Conservation (phyloP, 1,284 basidiomycete species). For the Pseudozyma thailandica region DNA sequence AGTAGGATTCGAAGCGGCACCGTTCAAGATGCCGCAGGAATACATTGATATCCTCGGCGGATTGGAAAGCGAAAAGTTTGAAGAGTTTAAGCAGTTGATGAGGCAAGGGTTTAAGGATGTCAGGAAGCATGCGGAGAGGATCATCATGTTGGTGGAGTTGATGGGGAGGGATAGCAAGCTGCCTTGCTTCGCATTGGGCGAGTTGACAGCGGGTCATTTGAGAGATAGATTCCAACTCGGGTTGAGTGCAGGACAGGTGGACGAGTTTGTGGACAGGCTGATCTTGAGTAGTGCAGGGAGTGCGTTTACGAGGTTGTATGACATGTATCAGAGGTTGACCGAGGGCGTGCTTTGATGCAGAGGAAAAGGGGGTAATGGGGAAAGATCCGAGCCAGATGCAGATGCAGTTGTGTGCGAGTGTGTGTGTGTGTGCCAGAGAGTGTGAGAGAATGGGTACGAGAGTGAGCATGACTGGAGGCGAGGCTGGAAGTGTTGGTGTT, state of each 20-base stretch:
- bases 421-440: too few relatives aligned
- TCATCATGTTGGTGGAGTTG: conserved; percentile 93
- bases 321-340: conserved; percentile 64
- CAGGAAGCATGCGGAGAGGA: conserved; percentile 94
- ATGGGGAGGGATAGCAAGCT: conserved; percentile 97
- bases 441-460: too few relatives aligned
- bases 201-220: conserved; percentile 84
- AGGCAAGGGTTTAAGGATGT: conserved; percentile 92
- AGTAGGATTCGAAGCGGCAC: conserved; percentile 97
- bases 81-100: conserved; percentile 88
- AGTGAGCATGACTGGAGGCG: too few relatives aligned
- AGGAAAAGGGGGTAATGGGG: neutral
- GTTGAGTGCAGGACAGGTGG: conserved; percentile 85
- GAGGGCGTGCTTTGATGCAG: conserved; percentile 47
- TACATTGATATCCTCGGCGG: conserved; percentile 97
- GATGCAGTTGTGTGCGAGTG: too few relatives aligned
- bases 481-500: too few relatives aligned
- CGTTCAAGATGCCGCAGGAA: conserved; percentile 95
- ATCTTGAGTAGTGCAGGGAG: conserved; percentile 59
- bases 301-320: conserved; percentile 67
- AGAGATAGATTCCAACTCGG: conserved; percentile 93
- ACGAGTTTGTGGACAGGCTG: conserved; percentile 77
- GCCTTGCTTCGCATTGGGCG: conserved; percentile 91
- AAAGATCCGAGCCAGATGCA: neutral
- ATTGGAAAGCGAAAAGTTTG: conserved; percentile 78